Base-by-base conservation (phyloP, 495 filamentous ascomycete species). In the Clohesyomyces aquaticus region DNA sequence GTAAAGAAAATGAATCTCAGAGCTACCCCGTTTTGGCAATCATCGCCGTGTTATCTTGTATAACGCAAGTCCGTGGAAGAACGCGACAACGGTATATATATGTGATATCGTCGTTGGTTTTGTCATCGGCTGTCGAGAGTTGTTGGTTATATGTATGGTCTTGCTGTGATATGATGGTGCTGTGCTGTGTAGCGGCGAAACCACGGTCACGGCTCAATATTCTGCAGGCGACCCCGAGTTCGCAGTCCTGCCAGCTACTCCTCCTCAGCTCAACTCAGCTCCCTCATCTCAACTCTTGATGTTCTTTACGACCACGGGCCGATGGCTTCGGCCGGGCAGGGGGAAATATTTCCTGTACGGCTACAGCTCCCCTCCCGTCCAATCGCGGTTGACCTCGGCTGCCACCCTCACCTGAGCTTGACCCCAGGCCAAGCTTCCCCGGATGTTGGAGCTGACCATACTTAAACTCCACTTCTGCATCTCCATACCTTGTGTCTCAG, bases 1-100 rank as follows among this genome's bases (percentile, higher is more conserved):
- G 65, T 65, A 61, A 58, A 52, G 58, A 67, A 66, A 47, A 25
- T 47, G 64, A 59, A 59, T 55, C 42, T 65, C 57, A 59, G 55
- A 57, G 62, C 55, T 65, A 47, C 61, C 48, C 22, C 50, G 50
- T 29, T 23, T 45, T 18, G 52, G 28, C 19, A 21, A 35, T 50
- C 25, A 35, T 16, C 6, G 32, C 6, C 6, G 14, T 38, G 32
- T 38, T 6, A n/a, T n/a, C n/a, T n/a, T n/a, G n/a, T n/a, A n/a
- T n/a, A n/a, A n/a, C n/a, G n/a, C n/a, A n/a, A n/a, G n/a, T n/a
- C n/a, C n/a, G n/a, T n/a, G n/a, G n/a, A n/a, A n/a, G n/a, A n/a
- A n/a, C n/a, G n/a, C n/a, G n/a, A n/a, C n/a, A n/a, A n/a, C n/a
- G n/a, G n/a, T n/a, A n/a, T n/a, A n/a, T n/a, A n/a, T n/a, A n/a